Percentiles rank a stretch among this genome's conserved stretches.
These are phyloP conservation scores for Castanea crenata DNA, from an alignment of 306 rosid genomes.

Conservation along the genomic window DNA sequence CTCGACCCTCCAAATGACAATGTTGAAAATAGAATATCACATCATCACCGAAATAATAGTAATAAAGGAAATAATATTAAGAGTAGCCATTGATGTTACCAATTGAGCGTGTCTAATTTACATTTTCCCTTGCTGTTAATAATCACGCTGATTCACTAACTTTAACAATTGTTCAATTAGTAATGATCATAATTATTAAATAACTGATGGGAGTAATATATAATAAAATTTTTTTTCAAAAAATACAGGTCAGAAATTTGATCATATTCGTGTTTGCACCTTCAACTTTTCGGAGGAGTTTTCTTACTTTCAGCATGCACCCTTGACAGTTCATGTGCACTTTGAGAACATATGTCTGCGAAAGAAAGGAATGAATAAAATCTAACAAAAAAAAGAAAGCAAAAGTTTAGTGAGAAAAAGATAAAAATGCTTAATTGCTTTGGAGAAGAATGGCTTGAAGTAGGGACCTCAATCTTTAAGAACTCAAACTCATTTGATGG, in stretches of 20 bases:
- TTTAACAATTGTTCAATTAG: background rate
- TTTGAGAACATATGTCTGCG: conserved; percentile 46
- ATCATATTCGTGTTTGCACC: conserved; percentile 15
- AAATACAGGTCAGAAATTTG: background rate
- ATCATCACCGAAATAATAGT: no score
- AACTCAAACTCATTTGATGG: conserved; percentile 31
- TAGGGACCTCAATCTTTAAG: conserved; percentile 37
- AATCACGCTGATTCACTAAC: background rate
- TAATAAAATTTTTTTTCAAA: no score
- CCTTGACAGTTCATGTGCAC: conserved; percentile 62
- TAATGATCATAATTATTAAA: background rate
- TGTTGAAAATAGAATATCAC: background rate
- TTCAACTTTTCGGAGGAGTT: conserved; percentile 46
- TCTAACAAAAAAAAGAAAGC: background rate
- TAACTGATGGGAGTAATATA: background rate
- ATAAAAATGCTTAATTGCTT: background rate
- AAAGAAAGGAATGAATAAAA: background rate
- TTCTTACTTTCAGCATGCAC: conserved; percentile 44
- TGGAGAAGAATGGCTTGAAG: background rate
- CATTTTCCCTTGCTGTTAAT: no score
- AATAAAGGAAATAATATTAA: no score
- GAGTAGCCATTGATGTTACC: no score
- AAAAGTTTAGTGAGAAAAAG: background rate
- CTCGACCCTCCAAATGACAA: background rate
- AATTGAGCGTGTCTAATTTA: no score